Evolutionary conservation across 1,284 basidiomycete species (phyloP).

Genomic region (Cutaneotrichosporon curvatum): DNA sequence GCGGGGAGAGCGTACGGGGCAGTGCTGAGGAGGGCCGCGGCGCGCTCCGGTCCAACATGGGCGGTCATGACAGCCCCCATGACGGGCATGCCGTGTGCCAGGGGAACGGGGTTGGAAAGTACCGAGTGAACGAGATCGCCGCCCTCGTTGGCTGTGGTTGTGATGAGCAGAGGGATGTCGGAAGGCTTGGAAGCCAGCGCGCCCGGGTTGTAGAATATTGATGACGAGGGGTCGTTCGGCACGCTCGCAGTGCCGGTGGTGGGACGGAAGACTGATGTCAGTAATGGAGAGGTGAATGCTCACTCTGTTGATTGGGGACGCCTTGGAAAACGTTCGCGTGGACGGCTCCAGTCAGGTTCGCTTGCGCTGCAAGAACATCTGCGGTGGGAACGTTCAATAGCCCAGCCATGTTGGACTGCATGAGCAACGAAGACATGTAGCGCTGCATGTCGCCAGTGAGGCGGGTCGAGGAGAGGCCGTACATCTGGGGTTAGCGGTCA

Average conservation of each 20-base stretch:
- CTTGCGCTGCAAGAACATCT: slow-evolving; percentile 53
- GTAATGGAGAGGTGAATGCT: slow-evolving; percentile 8
- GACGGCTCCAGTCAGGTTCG: slow-evolving; percentile 40
- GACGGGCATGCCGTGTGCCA: background rate
- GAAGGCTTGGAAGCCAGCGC: slow-evolving; percentile 56
- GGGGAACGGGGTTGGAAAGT: slow-evolving; percentile 35
- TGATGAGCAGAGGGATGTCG: slow-evolving; percentile 58
- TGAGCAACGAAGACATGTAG: slow-evolving; percentile 46
- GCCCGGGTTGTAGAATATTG: slow-evolving; percentile 56
- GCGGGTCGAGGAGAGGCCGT: slow-evolving; percentile 56
- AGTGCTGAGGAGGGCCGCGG: background rate
- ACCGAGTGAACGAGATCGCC: slow-evolving; percentile 54
- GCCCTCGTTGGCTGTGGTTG: slow-evolving; percentile 64
- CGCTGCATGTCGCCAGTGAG: slow-evolving; percentile 56
- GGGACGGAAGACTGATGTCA: slow-evolving; percentile 31
- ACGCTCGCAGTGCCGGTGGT: slow-evolving; percentile 26
- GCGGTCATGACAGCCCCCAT: background rate
- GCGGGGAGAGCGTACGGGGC: background rate
- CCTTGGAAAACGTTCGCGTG: slow-evolving; percentile 6
- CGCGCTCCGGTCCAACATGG: background rate
- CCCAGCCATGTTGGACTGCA: slow-evolving; percentile 46
- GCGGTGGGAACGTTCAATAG: slow-evolving; percentile 51
- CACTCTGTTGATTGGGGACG: slow-evolving; percentile 27
- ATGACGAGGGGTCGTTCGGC: slow-evolving; percentile 52
- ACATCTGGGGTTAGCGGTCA: slow-evolving; percentile 45